These are phyloP conservation scores for Chromera velia DNA, from an alignment of 73 alveolate species.

Conservation along the genomic window DNA sequence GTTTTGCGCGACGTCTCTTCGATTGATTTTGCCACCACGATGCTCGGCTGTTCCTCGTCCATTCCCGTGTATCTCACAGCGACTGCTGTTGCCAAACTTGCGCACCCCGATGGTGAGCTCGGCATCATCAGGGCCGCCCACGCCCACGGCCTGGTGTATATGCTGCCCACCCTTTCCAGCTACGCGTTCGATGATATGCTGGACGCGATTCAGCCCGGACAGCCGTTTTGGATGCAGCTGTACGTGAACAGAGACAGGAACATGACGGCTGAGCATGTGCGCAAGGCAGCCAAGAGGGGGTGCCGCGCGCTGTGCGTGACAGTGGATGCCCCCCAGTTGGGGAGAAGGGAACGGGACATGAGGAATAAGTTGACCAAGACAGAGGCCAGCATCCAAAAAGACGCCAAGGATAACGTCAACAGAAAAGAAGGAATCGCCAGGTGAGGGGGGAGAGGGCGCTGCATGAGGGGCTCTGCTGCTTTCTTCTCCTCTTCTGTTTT, in stretches of 20 bases:
- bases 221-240: not conserved
- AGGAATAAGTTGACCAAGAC: constrained; percentile 53
- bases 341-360: constrained; percentile 57
- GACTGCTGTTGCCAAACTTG: constrained; percentile 36
- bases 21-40: not conserved
- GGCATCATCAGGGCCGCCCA: constrained; percentile 17
- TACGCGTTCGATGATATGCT: constrained; percentile 40
- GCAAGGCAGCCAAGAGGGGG: constrained; percentile 62
- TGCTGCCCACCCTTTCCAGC: constrained; percentile 18
- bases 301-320: constrained; percentile 51
- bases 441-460: too few species aligned
- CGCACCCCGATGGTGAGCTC: constrained; percentile 11
- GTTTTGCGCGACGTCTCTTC: constrained; percentile 15
- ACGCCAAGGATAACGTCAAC: constrained; percentile 42
- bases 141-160: constrained; percentile 33
- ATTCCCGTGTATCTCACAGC: constrained; percentile 27
- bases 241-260: constrained; percentile 22
- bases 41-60: not conserved
- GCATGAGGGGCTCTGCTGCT: too few species aligned
- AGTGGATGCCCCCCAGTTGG: constrained; percentile 55
- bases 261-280: constrained; percentile 53
- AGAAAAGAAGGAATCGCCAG: too few species aligned
- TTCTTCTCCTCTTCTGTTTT: too few species aligned
- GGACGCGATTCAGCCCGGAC: constrained; percentile 16
- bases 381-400: constrained; percentile 43